Base-by-base conservation (phyloP, 129 eudicot species). In the Saussurea involucrata region DNA sequence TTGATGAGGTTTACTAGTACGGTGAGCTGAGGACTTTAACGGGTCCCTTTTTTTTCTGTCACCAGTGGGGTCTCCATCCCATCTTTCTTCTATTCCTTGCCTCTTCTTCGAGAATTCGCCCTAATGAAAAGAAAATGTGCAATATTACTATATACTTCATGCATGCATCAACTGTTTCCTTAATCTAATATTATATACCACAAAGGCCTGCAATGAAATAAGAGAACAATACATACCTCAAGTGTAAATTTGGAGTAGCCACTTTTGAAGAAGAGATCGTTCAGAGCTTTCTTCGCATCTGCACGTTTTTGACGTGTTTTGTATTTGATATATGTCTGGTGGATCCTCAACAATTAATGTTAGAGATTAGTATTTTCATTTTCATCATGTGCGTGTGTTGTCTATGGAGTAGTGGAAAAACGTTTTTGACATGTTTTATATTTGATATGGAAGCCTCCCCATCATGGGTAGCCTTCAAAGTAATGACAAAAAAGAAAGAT, bases 271-370 rank as follows among this genome's bases (percentile, higher is more conserved):
- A 86, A 64, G 21, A 88, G 86, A 85, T 83, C 79, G 12, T 86
- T 88, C 53, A 93, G 79, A 72, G 89, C 97, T 85, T 78, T 90
- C 87, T 88, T 93, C 63, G 90, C 76, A 85, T 88, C 95, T 70
- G 94, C 90, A n/a, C 98, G 98, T 82, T 88, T 88, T 83, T 85
- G 88, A 33, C 96, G 98, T 40, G 79, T 78, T 27, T 69, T 75
- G 73, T 82, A 93, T 80, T 77, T 88, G 67, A 85, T 72, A 63
- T 88, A 78, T 31, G 80, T 72, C 96, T 93, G 83, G 25, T 93
- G 83, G 25, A 76, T 61, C 10, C 40, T 42, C 22, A 58, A 24
- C 42, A 71, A n/a, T n/a, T n/a, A n/a, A 1, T 46, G 24, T n/a
- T 66, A 31, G 27, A 34, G 17, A 72, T 79, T 64, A 63, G 67